phyloP scores from a whole-genome alignment of 225 moss, liverwort and hornwort species.

The Pseudisothecium myosuroides region DNA sequence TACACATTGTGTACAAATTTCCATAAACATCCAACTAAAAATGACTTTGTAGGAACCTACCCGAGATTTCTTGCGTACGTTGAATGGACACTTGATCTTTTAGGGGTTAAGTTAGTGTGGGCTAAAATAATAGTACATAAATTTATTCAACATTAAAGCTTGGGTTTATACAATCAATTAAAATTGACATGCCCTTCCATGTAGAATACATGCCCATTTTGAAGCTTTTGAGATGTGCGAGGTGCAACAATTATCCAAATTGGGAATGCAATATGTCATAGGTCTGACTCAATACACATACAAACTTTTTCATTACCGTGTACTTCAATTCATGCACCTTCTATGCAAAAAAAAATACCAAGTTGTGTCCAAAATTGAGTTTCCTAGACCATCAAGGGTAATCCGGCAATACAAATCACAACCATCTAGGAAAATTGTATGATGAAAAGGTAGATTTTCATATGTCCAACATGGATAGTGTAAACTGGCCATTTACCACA shows the following conservation, averaged over 20 bases:
- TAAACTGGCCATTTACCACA: too few relatives aligned
- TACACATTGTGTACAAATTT: too few relatives aligned
- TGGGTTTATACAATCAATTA: neutral
- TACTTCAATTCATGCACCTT: neutral
- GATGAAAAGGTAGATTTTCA: neutral
- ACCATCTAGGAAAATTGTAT: neutral
- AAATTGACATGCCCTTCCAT: too few relatives aligned
- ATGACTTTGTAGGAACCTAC: too few relatives aligned
- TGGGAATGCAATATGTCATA: neutral
- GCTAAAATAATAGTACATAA: neutral
- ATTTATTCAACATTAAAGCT: neutral
- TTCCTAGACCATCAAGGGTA: neutral
- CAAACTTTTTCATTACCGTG: accelerated
- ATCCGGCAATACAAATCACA: too few relatives aligned
- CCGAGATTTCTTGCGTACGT: too few relatives aligned
- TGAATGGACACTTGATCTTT: too few relatives aligned
- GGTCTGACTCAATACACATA: accelerated
- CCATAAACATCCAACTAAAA: too few relatives aligned
- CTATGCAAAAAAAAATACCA: neutral
- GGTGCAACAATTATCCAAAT: neutral
- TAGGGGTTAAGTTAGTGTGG: neutral
- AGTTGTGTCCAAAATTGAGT: too few relatives aligned
- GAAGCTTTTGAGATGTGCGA: neutral
- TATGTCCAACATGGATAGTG: too few relatives aligned
- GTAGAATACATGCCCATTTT: neutral